Conservation (phyloP, 495 filamentous ascomycete species). For the Clavariopsis aquatica region DNA sequence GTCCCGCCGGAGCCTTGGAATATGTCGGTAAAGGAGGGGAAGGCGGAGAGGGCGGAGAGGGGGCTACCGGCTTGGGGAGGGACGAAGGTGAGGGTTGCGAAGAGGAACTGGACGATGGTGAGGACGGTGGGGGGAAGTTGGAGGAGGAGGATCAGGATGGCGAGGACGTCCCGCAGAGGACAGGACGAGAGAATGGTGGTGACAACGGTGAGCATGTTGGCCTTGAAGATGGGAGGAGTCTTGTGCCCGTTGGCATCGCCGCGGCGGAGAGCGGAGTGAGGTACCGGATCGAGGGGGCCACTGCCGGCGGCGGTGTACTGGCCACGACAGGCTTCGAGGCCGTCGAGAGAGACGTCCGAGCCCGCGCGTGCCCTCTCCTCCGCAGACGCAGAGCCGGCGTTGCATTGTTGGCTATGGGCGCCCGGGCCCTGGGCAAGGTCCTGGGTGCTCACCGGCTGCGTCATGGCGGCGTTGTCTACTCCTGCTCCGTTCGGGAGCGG, state of each 20-base stretch:
- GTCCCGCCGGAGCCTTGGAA: slow-evolving; percentile 71
- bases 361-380: slow-evolving; percentile 25
- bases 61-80: slow-evolving; percentile 61
- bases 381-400: slow-evolving; percentile 21
- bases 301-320: slow-evolving; percentile 24
- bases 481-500: slow-evolving; percentile 35
- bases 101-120: slow-evolving; percentile 88
- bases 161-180: slow-evolving; percentile 92
- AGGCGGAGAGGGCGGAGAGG: slow-evolving; percentile 51
- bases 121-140: slow-evolving; percentile 92
- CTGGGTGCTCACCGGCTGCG: slow-evolving; percentile 31
- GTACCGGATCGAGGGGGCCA: not conserved
- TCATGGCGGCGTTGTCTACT: slow-evolving; percentile 33
- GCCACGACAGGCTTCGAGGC: slow-evolving; percentile 32
- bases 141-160: slow-evolving; percentile 95
- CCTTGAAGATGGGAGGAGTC: slow-evolving; percentile 55
- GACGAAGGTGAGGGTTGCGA: slow-evolving; percentile 91
- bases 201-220: slow-evolving; percentile 66
- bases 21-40: slow-evolving; percentile 67
- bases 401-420: slow-evolving; percentile 1
- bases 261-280: slow-evolving; percentile 14
- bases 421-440: slow-evolving; percentile 21
- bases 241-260: slow-evolving; percentile 41
- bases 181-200: slow-evolving; percentile 87
- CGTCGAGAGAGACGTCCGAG: slow-evolving; percentile 35